A percentile compares a stretch with the other conserved stretches of the same genome.
Conservation (phyloP, 106 monocot species). For the Phalaenopsis equestris region DNA sequence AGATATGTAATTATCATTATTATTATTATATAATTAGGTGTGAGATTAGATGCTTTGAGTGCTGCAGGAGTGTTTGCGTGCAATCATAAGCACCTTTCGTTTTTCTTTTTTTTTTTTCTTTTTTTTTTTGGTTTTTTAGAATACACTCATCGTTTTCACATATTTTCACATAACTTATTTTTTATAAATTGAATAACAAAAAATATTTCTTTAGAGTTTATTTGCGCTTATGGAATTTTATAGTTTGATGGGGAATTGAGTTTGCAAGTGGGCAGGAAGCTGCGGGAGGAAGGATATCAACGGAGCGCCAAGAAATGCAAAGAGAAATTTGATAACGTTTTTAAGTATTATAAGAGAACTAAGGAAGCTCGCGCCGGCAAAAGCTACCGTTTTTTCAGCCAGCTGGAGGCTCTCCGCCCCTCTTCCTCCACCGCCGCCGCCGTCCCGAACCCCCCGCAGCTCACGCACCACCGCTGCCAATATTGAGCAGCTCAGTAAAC, state of each 20-base stretch:
- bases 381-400: conserved; percentile 82
- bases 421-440: neutral
- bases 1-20: conserved; percentile 12
- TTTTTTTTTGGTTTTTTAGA: neutral
- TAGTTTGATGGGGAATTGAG: neutral
- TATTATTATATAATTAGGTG: conserved; percentile 22
- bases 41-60: conserved; percentile 18
- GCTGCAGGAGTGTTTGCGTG: conserved; percentile 14
- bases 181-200: too few relatives aligned
- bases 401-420: conserved; percentile 68
- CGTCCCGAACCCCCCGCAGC: neutral
- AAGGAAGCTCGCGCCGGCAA: conserved; percentile 93
- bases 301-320: conserved; percentile 89
- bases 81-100: conserved; percentile 27
- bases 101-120: neutral
- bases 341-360: conserved; percentile 93
- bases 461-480: neutral
- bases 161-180: too few relatives aligned
- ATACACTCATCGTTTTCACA: too few relatives aligned
- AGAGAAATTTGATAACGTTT: conserved; percentile 95
- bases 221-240: neutral
- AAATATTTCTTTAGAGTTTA: too few relatives aligned
- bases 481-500: too few relatives aligned
- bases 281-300: conserved; percentile 58
- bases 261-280: conserved; percentile 39